A percentile compares a stretch with the other conserved stretches of the same genome.
Evolutionary conservation across 2,329 filamentous ascomycete species (phyloP).

Genomic region (Apiospora aurea): DNA sequence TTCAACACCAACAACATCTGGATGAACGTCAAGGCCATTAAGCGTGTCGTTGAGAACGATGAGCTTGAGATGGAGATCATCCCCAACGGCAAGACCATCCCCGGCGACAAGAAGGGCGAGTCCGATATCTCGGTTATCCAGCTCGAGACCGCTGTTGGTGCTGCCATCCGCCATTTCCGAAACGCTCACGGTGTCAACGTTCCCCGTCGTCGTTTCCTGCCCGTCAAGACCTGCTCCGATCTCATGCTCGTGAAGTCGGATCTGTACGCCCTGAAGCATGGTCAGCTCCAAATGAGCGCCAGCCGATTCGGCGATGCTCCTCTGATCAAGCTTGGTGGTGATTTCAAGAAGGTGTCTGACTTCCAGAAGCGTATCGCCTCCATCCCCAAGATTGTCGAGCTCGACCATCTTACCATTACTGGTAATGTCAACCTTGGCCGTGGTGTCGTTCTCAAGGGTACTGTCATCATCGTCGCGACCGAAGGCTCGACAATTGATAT

Average conservation of each 20-base stretch:
- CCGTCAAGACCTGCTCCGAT: conserved; percentile 99
- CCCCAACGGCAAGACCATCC: conserved; percentile 97
- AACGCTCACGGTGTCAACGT: conserved; percentile 99
- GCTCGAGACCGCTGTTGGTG: conserved; percentile 97
- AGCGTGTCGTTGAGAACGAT: conserved; percentile 98
- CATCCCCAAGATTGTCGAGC: conserved; percentile 89
- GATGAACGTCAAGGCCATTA: conserved; percentile 97
- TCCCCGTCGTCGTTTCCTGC: conserved; percentile 95
- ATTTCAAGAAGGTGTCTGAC: conserved; percentile 99
- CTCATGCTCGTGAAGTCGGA: conserved; percentile 99
- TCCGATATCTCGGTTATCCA: conserved; percentile 97
- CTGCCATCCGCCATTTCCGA: conserved; percentile 97
- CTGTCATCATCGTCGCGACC: conserved; percentile 97
- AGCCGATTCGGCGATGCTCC: conserved; percentile 96
- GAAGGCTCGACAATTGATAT: conserved; percentile 98
- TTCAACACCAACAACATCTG: conserved; percentile 99
- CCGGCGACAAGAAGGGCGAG: conserved; percentile 99
- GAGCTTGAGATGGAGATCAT: conserved; percentile 99
- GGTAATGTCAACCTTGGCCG: conserved; percentile 96
- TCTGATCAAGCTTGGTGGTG: conserved; percentile 96
- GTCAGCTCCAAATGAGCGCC: conserved; percentile 95
- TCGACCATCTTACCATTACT: conserved; percentile 96
- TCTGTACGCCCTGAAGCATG: conserved; percentile 97
- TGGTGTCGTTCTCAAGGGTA: conserved; percentile 95
- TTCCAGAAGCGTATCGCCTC: conserved; percentile 88